Base-by-base conservation (phyloP, 2,329 filamentous ascomycete species). In the Cordyceps tenuipes region DNA sequence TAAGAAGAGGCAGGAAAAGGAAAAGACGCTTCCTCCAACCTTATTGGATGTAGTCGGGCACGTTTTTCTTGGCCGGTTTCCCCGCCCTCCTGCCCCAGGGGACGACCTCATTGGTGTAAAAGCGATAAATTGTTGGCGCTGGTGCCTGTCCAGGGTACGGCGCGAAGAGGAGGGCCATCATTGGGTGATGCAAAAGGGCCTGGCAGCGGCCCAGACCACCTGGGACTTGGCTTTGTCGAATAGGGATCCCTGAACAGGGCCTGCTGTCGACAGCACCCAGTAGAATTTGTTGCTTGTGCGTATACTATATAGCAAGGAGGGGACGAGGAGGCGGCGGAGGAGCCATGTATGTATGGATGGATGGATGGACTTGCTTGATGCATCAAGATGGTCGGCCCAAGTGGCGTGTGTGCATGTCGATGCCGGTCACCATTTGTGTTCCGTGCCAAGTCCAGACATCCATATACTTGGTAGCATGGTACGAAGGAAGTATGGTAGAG, bases 21-120 rank as follows among this genome's bases (percentile, higher is more conserved):
- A 51, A 29, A 51, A 15, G 21, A 29, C 23, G 57, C 36, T 12
- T 26, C 10, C 57, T 48, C 48, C 49, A 34, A 53, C 57, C 49
- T 47, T 47, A n/a, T 29, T 29, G 39, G 57, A 29, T 3, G 23
- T 29, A 6, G 29, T 29, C 7, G 7, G 29, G 23, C 23, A 23
- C 29, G 1, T 8, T 29, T 29, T 34, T 39, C 44, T 57, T 57
- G 55, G 48, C 39, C 29, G 29, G 29, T 39, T 23, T 26, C 36
- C 36, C 56, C 43, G 39, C 4, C 15, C n/a, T 19, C n/a, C 8
- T 31, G 44, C 29, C 26, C 8, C 44, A 8, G 44, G 34, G 23
- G 39, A 29, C 19, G 36, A 48, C 34, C 59, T 57, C 43, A 61
- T 61, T 61, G 59, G 59, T 53, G 47, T 21, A 57, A 57, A 52